phyloP scores from a whole-genome alignment of 768 basidiomycete genomes.

The Tephrocybe rancida region DNA sequence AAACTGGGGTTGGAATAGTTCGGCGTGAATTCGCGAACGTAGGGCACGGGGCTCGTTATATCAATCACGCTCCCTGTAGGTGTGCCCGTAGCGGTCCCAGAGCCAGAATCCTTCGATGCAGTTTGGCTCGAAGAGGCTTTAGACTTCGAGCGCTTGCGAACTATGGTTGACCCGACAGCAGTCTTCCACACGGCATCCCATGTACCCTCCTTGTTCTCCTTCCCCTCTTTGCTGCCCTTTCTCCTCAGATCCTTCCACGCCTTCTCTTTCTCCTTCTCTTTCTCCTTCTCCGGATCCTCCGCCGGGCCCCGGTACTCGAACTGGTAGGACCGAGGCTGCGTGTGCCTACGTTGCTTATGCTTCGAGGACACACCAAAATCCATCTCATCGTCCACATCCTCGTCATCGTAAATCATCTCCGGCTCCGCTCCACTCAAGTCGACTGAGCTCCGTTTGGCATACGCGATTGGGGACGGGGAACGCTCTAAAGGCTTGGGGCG shows the following conservation, averaged over 20 bases:
- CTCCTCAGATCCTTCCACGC: constrained; percentile 1
- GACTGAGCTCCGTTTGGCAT: constrained; percentile 20
- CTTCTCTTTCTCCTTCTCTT: background rate
- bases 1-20: background rate
- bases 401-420: background rate
- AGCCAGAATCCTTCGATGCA: background rate
- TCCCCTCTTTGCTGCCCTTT: background rate
- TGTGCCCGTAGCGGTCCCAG: background rate
- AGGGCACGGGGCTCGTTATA: constrained; percentile 4
- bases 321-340: constrained; percentile 27
- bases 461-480: constrained; percentile 25
- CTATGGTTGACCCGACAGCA: background rate
- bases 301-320: constrained; percentile 20
- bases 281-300: constrained; percentile 1
- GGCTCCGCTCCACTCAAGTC: constrained; percentile 8
- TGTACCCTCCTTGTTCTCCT: constrained; percentile 10
- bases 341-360: constrained; percentile 5
- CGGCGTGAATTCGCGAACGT: background rate
- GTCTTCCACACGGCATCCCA: constrained; percentile 1
- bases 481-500: constrained; percentile 3
- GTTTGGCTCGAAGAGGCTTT: background rate
- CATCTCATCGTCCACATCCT: background rate
- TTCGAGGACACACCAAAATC: background rate
- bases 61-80: constrained; percentile 18
- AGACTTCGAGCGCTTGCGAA: constrained; percentile 6